These are phyloP conservation scores for Inga oerstediana DNA, from an alignment of 306 rosid species.

Conservation along the genomic window DNA sequence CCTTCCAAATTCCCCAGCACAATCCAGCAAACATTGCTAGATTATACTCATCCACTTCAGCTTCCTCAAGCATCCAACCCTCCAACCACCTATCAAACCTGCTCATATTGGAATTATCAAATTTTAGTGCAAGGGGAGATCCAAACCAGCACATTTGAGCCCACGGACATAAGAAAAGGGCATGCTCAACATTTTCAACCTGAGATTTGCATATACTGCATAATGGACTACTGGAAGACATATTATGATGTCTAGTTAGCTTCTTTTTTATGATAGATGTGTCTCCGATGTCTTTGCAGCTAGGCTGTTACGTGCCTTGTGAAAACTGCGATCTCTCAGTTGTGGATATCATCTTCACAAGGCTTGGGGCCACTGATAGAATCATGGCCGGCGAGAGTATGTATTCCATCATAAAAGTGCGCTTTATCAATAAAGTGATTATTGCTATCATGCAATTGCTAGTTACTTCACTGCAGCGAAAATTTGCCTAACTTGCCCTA, in stretches of 20 bases:
- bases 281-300: constrained; percentile 57
- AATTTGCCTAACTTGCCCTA: background rate
- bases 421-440: background rate
- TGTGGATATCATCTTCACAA: constrained; percentile 87
- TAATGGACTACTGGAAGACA: too few species aligned
- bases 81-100: too few species aligned
- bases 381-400: constrained; percentile 99
- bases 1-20: too few species aligned
- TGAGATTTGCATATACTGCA: too few species aligned
- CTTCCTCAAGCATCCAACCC: too few species aligned
- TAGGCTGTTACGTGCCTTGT: constrained; percentile 93
- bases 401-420: constrained; percentile 35
- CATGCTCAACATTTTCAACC: too few species aligned
- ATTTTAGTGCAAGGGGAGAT: too few species aligned
- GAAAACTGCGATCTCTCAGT: constrained; percentile 74
- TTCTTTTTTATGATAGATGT: constrained; percentile 16
- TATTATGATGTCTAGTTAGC: constrained; percentile 22
- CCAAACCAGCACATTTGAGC: too few species aligned
- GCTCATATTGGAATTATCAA: too few species aligned
- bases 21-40: too few species aligned
- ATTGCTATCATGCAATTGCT: background rate
- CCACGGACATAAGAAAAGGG: too few species aligned
- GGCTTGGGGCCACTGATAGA: constrained; percentile 98
- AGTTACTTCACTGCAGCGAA: background rate
- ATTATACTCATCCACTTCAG: too few species aligned